phyloP scores from a whole-genome alignment of 805 yeast species.

The Nakazawaea molendinolei region DNA sequence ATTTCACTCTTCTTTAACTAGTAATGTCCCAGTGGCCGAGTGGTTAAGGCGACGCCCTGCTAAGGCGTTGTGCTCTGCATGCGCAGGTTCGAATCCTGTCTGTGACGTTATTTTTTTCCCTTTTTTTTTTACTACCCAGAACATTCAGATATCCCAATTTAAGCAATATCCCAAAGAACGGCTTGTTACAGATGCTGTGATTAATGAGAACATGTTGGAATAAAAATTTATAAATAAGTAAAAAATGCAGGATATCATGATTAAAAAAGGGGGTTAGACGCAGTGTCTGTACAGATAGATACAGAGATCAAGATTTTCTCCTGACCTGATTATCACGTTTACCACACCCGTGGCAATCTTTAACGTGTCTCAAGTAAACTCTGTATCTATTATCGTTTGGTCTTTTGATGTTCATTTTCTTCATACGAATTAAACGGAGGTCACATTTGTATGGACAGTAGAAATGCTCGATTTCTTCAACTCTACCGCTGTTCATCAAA shows the following conservation, averaged over 20 bases:
- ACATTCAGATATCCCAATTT: not conserved
- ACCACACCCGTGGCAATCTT: constrained; percentile 8
- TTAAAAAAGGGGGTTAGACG: too few species aligned
- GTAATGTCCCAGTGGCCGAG: constrained; percentile 58
- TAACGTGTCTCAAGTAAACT: constrained; percentile 12
- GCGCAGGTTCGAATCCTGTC: constrained; percentile 99
- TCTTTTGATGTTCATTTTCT: not conserved
- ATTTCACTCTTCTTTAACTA: not conserved
- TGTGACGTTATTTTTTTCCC: constrained; percentile 72
- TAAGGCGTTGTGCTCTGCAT: constrained; percentile 86
- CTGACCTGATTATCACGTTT: constrained; percentile 6
- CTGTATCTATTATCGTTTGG: constrained; percentile 1
- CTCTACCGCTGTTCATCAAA: constrained; percentile 3
- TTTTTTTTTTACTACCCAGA: constrained; percentile 3
- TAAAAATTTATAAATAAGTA: too few species aligned
- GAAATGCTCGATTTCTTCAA: constrained; percentile 3
- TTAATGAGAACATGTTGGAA: too few species aligned
- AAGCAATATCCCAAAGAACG: not conserved
- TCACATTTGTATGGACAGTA: constrained; percentile 9
- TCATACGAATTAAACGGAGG: constrained; percentile 1
- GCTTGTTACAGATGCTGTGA: not conserved
- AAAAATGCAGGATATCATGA: too few species aligned
- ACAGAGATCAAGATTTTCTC: too few species aligned
- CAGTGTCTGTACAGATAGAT: too few species aligned
- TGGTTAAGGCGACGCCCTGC: constrained; percentile 76